phyloP scores from a whole-genome alignment of 176 grass and related monocot genomes.

The Tillandsia fasciculata region DNA sequence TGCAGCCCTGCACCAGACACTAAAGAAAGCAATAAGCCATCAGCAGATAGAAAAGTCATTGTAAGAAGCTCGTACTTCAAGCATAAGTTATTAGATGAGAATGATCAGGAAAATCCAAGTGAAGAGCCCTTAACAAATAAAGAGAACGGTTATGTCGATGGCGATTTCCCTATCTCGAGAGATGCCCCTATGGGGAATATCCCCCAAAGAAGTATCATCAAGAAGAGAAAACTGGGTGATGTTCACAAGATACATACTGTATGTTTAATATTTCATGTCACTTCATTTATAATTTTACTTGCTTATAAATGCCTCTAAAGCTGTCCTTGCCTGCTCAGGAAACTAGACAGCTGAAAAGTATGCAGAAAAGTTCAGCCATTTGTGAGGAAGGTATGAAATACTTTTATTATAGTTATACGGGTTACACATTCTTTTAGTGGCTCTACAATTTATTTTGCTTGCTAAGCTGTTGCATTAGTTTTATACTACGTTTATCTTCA shows the following conservation, averaged over 20 bases:
- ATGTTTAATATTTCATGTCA: constrained; percentile 17
- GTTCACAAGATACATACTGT: constrained; percentile 34
- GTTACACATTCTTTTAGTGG: not conserved
- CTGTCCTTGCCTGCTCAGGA: constrained; percentile 41
- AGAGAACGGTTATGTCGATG: constrained; percentile 20
- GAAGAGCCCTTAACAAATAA: constrained; percentile 21
- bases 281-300: constrained; percentile 9
- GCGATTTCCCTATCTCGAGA: constrained; percentile 27
- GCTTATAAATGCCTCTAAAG: constrained; percentile 22
- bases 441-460: no score
- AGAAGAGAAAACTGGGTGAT: constrained; percentile 57
- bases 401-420: not conserved
- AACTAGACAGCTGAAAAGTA: constrained; percentile 18
- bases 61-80: constrained; percentile 67
- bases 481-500: no score
- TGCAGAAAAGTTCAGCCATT: constrained; percentile 19
- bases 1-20: constrained; percentile 12
- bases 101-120: constrained; percentile 30
- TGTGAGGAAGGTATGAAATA: constrained; percentile 43
- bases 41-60: constrained; percentile 34
- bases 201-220: constrained; percentile 25
- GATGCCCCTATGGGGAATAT: constrained; percentile 13
- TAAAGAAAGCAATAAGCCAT: constrained; percentile 22
- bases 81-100: constrained; percentile 21
- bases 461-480: no score